A percentile compares a stretch with the other conserved stretches of the same genome.
Conservation (phyloP, 495 filamentous ascomycete genomes). For the Physcia stellaris region DNA sequence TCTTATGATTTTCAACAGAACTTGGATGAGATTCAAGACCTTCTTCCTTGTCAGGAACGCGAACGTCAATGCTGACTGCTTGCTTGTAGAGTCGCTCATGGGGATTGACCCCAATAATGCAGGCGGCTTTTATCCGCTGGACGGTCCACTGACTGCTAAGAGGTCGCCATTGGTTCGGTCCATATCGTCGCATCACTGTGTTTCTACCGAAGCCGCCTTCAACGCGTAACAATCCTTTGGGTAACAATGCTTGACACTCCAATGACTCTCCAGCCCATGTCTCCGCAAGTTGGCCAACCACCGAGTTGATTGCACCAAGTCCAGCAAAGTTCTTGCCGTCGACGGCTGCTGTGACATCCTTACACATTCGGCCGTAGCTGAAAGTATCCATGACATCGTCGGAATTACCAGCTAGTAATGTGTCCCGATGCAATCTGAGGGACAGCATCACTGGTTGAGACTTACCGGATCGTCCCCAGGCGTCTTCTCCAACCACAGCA, state of each 20-base stretch:
- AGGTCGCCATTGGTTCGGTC: not conserved
- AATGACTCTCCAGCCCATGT: constrained; percentile 10
- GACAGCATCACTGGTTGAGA: constrained; percentile 10
- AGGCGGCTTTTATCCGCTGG: constrained; percentile 11
- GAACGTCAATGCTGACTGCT: constrained; percentile 31
- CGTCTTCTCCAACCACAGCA: constrained; percentile 13
- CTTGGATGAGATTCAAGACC: no score
- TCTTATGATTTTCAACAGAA: no score
- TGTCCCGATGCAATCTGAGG: constrained; percentile 6
- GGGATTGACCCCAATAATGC: constrained; percentile 42
- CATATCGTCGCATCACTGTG: not conserved
- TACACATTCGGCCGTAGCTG: constrained; percentile 13
- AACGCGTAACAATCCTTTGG: constrained; percentile 11
- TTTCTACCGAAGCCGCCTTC: constrained; percentile 10
- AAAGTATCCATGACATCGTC: constrained; percentile 13
- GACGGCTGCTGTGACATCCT: constrained; percentile 5
- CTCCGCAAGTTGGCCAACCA: constrained; percentile 2
- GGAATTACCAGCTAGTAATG: constrained; percentile 10
- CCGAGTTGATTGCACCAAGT: constrained; percentile 5
- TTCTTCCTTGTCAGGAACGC: constrained; percentile 2
- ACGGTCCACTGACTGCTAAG: constrained; percentile 5
- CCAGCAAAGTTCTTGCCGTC: constrained; percentile 7
- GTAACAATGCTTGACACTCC: constrained; percentile 3
- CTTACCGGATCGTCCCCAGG: constrained; percentile 13
- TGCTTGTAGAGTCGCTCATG: constrained; percentile 46